These are phyloP conservation scores for Phytopythium delawarense DNA, from an alignment of 352 stramenopile genomes.

Conservation along the genomic window DNA sequence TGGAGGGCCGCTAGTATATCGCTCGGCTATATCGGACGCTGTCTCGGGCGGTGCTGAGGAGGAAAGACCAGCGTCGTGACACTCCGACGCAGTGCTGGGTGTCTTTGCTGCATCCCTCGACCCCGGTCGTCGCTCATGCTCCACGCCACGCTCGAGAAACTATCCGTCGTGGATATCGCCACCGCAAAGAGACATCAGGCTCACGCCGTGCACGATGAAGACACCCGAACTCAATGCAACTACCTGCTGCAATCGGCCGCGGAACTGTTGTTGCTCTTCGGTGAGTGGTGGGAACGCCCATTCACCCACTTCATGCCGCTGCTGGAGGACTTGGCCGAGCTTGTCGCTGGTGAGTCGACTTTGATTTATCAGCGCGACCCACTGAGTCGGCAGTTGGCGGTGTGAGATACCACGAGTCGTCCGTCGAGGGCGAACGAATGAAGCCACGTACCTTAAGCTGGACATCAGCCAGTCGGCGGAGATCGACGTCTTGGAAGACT, in stretches of 20 bases:
- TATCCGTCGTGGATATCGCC: neutral
- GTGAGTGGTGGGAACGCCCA: conserved; percentile 49
- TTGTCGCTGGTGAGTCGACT: conserved; percentile 27
- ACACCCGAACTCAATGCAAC: neutral
- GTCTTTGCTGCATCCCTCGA: neutral
- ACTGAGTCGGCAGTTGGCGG: conserved; percentile 17
- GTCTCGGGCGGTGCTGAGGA: neutral
- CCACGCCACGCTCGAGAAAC: neutral
- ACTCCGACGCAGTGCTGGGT: neutral
- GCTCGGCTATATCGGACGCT: neutral
- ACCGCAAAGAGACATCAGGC: neutral
- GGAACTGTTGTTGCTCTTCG: conserved; percentile 29
- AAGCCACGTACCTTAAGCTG: conserved; percentile 40
- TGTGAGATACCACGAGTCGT: neutral
- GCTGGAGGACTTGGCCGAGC: conserved; percentile 28
- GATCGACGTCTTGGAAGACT: conserved; percentile 41
- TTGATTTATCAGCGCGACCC: conserved; percentile 40
- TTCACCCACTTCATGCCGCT: conserved; percentile 50
- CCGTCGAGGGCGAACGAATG: neutral
- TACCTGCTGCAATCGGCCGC: conserved; percentile 32
- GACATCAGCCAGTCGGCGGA: conserved; percentile 40
- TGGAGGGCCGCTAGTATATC: neutral
- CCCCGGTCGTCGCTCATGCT: neutral
- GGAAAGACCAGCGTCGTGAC: neutral
- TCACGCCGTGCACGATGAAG: neutral